These are phyloP conservation scores for Aquilaria yunnanensis DNA, from an alignment of 345 rosid genomes.

Conservation along the genomic window DNA sequence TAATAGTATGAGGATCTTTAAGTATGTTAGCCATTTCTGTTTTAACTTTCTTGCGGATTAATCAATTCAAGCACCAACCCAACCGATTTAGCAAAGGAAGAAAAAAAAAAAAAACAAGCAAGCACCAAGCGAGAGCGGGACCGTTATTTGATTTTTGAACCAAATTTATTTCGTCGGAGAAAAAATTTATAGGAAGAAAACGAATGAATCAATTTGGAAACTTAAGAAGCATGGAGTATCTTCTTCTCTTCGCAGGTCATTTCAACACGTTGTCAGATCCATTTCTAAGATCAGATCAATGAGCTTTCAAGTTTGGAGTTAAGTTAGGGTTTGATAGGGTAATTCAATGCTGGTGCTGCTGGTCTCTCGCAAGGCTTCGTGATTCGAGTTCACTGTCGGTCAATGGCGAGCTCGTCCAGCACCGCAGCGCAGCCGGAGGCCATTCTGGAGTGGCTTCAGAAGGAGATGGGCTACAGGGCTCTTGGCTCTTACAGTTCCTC, in stretches of 20 bases:
- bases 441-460: constrained; percentile 75
- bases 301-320: background rate
- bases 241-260: constrained; percentile 9
- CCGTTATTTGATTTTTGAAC: constrained; percentile 7
- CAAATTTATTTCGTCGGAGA: too few species aligned
- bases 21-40: too few species aligned
- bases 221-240: background rate
- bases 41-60: too few species aligned
- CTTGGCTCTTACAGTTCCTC: constrained; percentile 58
- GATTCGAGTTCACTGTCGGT: background rate
- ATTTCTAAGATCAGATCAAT: background rate
- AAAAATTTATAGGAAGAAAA: background rate
- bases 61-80: too few species aligned
- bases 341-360: background rate
- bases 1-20: too few species aligned
- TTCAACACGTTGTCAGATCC: constrained; percentile 14
- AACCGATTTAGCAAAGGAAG: too few species aligned
- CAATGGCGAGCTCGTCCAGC: constrained; percentile 39
- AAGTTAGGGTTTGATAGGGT: background rate
- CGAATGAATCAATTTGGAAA: background rate
- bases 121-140: constrained; percentile 12
- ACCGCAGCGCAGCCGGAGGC: constrained; percentile 60
- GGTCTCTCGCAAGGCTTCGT: too few species aligned
- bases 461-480: constrained; percentile 85
- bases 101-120: too few species aligned